Percentiles rank a stretch among this genome's conserved stretches.
These are phyloP conservation scores for Nannochloropsis salina DNA, from an alignment of 108 stramenopile genomes.

Conservation along the genomic window DNA sequence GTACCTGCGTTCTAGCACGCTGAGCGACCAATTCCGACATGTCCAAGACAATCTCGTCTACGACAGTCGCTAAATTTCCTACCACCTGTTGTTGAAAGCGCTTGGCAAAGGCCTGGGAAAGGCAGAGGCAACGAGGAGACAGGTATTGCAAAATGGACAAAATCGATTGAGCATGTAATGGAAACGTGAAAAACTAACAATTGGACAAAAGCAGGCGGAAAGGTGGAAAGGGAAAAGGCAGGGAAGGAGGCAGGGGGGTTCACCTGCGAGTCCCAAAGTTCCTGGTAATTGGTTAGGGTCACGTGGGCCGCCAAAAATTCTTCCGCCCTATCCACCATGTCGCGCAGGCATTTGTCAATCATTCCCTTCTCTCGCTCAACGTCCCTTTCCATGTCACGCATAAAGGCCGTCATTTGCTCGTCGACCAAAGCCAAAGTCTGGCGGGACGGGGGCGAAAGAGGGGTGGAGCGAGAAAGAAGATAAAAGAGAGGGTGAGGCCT, in stretches of 20 bases:
- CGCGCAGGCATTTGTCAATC: background rate
- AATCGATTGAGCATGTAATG: background rate
- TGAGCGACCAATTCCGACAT: background rate
- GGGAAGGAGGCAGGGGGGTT: background rate
- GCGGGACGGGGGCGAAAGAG: background rate
- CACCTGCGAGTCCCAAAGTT: background rate
- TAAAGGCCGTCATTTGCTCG: slow-evolving; percentile 5
- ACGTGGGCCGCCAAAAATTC: background rate
- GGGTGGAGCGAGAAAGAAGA: background rate
- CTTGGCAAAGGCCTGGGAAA: background rate
- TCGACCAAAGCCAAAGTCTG: background rate
- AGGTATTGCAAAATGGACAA: background rate
- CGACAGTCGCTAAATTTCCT: background rate
- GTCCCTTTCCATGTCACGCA: background rate
- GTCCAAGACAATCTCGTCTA: background rate
- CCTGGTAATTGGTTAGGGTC: slow-evolving; percentile 5
- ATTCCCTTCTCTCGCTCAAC: background rate
- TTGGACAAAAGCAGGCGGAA: background rate
- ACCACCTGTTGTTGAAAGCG: slow-evolving; percentile 8
- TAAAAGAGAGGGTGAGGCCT: background rate
- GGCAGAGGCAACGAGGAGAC: background rate
- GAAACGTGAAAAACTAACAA: background rate
- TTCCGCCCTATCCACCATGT: background rate
- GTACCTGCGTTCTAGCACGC: background rate
- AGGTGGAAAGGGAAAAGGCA: background rate